Percentiles rank a stretch among this genome's conserved stretches.
Conservation (phyloP, 116 monocot genomes). For the Trichopus zeylanicus region DNA sequence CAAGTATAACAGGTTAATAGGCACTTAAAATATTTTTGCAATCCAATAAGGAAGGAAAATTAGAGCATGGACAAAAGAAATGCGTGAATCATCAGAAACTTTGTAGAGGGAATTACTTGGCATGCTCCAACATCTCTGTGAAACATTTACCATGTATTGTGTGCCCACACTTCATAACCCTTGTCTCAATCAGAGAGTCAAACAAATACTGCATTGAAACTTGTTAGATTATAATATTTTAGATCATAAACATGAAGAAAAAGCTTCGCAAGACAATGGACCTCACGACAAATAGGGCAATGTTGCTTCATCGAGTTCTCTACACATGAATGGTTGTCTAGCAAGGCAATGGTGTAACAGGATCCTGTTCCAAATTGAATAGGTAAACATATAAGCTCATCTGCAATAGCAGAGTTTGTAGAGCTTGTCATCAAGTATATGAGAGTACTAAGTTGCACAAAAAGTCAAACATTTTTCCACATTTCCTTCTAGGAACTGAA, state of each 20-base stretch:
- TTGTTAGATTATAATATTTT: constrained; percentile 10
- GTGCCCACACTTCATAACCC: constrained; percentile 74
- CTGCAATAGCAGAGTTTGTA: too few relatives aligned
- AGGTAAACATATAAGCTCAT: neutral
- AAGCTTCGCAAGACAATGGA: constrained; percentile 5
- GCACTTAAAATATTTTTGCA: constrained; percentile 1
- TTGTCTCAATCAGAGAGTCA: constrained; percentile 70
- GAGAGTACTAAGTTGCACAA: too few relatives aligned
- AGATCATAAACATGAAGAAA: constrained; percentile 5
- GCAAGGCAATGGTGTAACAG: constrained; percentile 48
- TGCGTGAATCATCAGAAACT: neutral
- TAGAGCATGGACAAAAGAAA: neutral
- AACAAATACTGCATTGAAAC: constrained; percentile 67
- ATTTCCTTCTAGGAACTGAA: too few relatives aligned
- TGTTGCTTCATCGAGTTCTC: constrained; percentile 85
- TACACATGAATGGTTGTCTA: constrained; percentile 64
- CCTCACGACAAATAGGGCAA: constrained; percentile 89
- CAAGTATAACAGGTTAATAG: constrained; percentile 4
- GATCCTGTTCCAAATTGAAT: constrained; percentile 65
- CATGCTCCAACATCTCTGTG: constrained; percentile 56
- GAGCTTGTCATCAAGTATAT: too few relatives aligned
- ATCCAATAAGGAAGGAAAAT: neutral
- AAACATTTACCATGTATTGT: constrained; percentile 66
- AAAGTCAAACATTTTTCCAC: too few relatives aligned
- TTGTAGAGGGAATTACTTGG: constrained; percentile 31